Evolutionary conservation across 495 filamentous ascomycete species (phyloP), one percentile per base, ranked within the genome.

Genomic region (Aeminium ludgeri): DNA sequence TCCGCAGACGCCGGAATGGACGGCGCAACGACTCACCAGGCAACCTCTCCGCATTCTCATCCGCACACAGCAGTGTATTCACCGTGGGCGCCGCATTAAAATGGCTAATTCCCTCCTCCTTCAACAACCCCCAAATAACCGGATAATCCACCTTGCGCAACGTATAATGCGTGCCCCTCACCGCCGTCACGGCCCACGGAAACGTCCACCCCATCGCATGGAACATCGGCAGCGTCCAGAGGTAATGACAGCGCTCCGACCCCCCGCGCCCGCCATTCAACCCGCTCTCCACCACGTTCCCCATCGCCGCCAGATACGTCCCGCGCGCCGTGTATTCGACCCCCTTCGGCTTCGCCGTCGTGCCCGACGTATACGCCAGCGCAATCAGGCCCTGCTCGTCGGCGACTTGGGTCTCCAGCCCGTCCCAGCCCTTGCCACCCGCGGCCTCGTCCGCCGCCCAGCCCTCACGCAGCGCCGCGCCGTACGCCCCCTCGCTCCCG

Each of bases 81-180:
- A 97, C 89, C 2, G 89, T 97, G 11, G 89, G 89, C 4, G 89
- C 89, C 4, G 89, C 89, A 53, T 85, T 87, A 67, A 86, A 96
- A 61, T 97, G 89, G 5, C 85, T 96, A 41, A 96, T 76, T 10
- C 69, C 62, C 53, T 94, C 82, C 29, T 80, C 65, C 52, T 84
- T 87, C 18, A 97, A 65, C 6, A 96, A 57, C 29, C 66, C 64
- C 89, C 89, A 97, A 43, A 97, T 93, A 41, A 85, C 66, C 0
- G 80, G 72, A 52, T 97, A 97, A 60, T 95, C 86, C 42, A 97
- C 81, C 63, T 91, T 95, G 49, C 89, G 73, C 16, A 96, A 67
- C 57, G 85, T 93, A 57, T 91, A 93, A 61, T 97, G 85, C 6
- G 87, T 94, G 20, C 86, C 89, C 47, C 89, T 70, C 7, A 87